Percentiles rank a stretch among this genome's conserved stretches.
These are phyloP conservation scores for Scheffersomyces cryptocercus DNA, from an alignment of 1,139 yeast species.

Conservation along the genomic window DNA sequence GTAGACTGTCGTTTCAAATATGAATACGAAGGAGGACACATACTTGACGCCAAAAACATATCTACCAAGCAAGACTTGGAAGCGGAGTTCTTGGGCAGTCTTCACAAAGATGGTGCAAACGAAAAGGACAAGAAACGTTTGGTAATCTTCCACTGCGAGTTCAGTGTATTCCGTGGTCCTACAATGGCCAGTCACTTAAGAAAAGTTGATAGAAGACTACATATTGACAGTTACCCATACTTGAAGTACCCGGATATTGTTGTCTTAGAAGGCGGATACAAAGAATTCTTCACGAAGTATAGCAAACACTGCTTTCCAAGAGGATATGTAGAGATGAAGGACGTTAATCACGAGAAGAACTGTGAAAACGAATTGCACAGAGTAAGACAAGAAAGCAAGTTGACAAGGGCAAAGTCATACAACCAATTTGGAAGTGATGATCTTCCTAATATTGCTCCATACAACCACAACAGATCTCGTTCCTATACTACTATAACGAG, in stretches of 20 bases:
- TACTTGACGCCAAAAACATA: conserved; percentile 76
- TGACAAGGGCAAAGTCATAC: conserved; percentile 35
- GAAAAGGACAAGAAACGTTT: conserved; percentile 36
- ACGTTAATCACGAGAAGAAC: conserved; percentile 59
- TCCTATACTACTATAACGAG: conserved; percentile 36
- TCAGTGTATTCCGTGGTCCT: conserved; percentile 90
- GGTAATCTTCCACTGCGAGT: conserved; percentile 90
- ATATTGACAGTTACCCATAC: conserved; percentile 74
- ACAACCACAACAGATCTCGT: conserved; percentile 27
- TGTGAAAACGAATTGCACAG: conserved; percentile 75
- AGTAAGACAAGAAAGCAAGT: conserved; percentile 61
- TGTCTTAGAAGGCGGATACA: conserved; percentile 89
- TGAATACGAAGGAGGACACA: conserved; percentile 92
- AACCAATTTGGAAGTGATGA: conserved; percentile 11
- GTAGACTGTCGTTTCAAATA: conserved; percentile 92
- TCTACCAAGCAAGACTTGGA: conserved; percentile 72
- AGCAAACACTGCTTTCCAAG: conserved; percentile 66
- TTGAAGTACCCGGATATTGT: conserved; percentile 86
- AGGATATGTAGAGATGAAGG: conserved; percentile 86
- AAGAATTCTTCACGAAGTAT: conserved; percentile 63
- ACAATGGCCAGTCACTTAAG: conserved; percentile 85
- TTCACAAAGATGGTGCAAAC: conserved; percentile 7
- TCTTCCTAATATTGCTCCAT: conserved; percentile 1
- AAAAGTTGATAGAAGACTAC: conserved; percentile 74
- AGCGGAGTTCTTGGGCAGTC: conserved; percentile 35